Evolutionary conservation across 306 rosid genomes (phyloP), one percentile per base, ranked within the genome.

Genomic region (Cucumis hystrix): DNA sequence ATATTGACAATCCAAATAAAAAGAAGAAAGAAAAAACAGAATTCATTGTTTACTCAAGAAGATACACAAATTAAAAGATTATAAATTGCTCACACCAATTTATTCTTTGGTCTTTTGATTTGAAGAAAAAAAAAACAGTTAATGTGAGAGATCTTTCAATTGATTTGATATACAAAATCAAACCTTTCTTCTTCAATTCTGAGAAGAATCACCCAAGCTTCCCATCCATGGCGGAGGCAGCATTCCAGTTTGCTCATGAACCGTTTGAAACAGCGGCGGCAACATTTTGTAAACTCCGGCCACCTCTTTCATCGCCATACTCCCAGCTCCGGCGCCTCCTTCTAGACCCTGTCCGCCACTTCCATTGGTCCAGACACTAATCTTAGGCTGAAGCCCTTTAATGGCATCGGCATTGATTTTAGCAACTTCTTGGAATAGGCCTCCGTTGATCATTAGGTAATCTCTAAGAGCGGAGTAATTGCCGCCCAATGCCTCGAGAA

Each of bases 201-300:
- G 76, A 55, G 71, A 10, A 30, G 79, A 11, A 11, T 83, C 81
- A 6, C 83, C 10, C 78, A 80, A 66, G 16, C 83, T 61, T 21
- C 88, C 85, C 85, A 85, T 82, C 82, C 83, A 85, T 2, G 76
- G 61, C 0, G 85, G 82, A 8, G 85, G 85, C 10, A 60, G 18
- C 85, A 82, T 77, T 18, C 88, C 83, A 4, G 88, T 85, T 61
- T 85, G 88, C 35, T 82, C 88, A 0, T 82, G 84, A 20, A 85
- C 84, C 0, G 86, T 80, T 9, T 39, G 67, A 28, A 85, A 80
- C 80, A 85, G 30, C 1, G 84, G 88, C 0, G 88, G 88, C 63
- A 82, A 18, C 82, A 77, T 74, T 69, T 76, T 83, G 18, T 85
- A 85, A 41, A 83, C 69, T 6, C 78, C 80, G 2, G 83, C 85